A percentile compares a stretch with the other conserved stretches of the same genome.
Evolutionary conservation across 352 stramenopile genomes (phyloP).

Genomic region (Phytophthora idaei): DNA sequence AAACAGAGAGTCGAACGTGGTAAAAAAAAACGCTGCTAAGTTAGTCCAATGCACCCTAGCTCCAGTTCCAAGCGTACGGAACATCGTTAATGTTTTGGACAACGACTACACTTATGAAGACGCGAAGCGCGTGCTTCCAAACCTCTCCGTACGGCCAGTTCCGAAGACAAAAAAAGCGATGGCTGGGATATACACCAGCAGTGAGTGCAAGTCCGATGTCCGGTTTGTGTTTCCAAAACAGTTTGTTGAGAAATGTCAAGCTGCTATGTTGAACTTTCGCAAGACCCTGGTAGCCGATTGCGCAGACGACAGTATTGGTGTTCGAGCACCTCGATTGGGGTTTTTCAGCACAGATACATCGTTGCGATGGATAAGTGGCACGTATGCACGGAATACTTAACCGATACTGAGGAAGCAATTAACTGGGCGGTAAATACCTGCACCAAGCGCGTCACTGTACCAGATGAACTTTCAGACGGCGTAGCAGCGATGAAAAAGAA

Average conservation of each 20-base stretch:
- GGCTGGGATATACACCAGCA: not conserved
- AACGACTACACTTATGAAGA: not conserved
- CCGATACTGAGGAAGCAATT: not conserved
- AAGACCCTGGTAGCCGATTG: not conserved
- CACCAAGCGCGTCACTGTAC: not conserved
- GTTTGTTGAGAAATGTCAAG: not conserved
- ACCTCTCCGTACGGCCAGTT: not conserved
- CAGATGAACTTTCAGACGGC: not conserved
- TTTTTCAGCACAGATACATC: constrained; percentile 2
- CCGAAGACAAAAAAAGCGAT: constrained; percentile 9
- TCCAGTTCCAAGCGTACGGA: constrained; percentile 4
- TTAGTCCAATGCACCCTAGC: constrained; percentile 6
- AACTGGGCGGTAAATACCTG: constrained; percentile 8
- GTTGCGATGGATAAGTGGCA: constrained; percentile 2
- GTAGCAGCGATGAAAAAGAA: not conserved
- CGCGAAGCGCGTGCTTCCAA: not conserved
- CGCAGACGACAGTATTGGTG: not conserved
- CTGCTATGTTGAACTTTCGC: not conserved
- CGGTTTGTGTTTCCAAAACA: constrained; percentile 10
- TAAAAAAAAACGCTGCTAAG: not conserved
- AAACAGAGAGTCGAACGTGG: constrained; percentile 4
- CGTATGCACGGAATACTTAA: not conserved
- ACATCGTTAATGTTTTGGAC: not conserved
- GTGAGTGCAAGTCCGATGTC: not conserved
- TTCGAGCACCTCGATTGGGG: constrained; percentile 4